Conservation (phyloP, 805 yeast species). For the Yarrowia porcina region DNA sequence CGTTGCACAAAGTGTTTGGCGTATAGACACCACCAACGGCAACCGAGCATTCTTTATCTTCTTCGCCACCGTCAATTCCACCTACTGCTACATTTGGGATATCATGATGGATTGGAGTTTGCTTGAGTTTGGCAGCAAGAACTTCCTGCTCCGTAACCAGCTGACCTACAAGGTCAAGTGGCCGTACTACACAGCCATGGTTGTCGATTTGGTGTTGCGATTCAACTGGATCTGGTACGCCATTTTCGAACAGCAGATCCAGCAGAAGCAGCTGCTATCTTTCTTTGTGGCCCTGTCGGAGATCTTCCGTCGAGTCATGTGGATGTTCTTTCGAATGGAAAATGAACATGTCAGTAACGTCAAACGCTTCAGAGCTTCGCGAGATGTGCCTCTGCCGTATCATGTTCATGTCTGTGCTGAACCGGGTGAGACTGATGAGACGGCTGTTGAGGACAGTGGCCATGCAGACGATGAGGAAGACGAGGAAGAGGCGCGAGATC, state of each 20-base stretch:
- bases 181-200: slow-evolving; percentile 71
- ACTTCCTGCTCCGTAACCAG: slow-evolving; percentile 65
- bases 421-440: slow-evolving; percentile 9
- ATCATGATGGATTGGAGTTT: slow-evolving; percentile 94
- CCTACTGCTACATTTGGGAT: slow-evolving; percentile 78
- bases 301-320: slow-evolving; percentile 73
- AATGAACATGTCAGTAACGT: slow-evolving; percentile 95
- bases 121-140: slow-evolving; percentile 59
- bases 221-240: slow-evolving; percentile 93
- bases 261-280: slow-evolving; percentile 84
- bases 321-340: slow-evolving; percentile 92
- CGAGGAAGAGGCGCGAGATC: background rate
- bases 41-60: slow-evolving; percentile 60
- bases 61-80: slow-evolving; percentile 70
- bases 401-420: slow-evolving; percentile 41
- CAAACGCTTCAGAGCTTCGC: slow-evolving; percentile 75
- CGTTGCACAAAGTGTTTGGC: slow-evolving; percentile 69
- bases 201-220: slow-evolving; percentile 68
- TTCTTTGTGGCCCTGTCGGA: slow-evolving; percentile 83
- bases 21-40: slow-evolving; percentile 52
- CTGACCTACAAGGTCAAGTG: slow-evolving; percentile 58
- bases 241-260: slow-evolving; percentile 67
- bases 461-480: background rate
- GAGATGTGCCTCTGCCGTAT: slow-evolving; percentile 85
- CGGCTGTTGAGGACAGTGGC: background rate